Base-by-base conservation (phyloP, 225 moss, liverwort and hornwort genomes). In the Ulota crispa region DNA sequence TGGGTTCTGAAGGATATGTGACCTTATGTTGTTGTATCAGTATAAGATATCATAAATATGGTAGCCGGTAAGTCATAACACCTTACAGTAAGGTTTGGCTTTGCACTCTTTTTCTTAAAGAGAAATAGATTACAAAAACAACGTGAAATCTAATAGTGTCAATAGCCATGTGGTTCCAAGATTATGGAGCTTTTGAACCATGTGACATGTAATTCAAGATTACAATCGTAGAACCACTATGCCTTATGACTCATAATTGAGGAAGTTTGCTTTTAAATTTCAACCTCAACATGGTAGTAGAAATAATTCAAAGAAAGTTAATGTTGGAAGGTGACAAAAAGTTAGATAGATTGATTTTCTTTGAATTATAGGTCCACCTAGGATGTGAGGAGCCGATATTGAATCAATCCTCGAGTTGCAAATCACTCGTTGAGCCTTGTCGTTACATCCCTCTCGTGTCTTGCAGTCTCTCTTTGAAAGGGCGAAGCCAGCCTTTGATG, bases 391-490 rank as follows among this genome's bases (percentile, higher is more conserved):
- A 32, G 2, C 77, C 47, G 34, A 32, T 64, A 34, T 34, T 60
- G 54, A 66, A 26, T 78, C 67, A 68, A 70, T 64, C 14, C 57
- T 53, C 6, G 65, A 81, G 68, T 62, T 54, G 24, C 31, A 36
- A 53, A 47, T 47, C 16, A 27, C 34, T 37, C 5, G 42, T 67
- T 52, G 27, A 62, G 15, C 55, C 77, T 54, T 54, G 8, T 15
- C 53, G 28, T 64, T 12, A 54, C n/a, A 26, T 59, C 20, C 18
- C 57, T 78, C 31, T 82, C 14, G 41, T 69, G 32, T 36, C 34
- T 68, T 79, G 83, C 93, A 98, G 95, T 84, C 93, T 69, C 83
- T 98, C n/a, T 98, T 84, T 76, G 90, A 93, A 21, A 92, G 84
- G 77, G 87, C 83, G 55, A 87, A 81, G 62, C 92, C 91, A 50